Conservation (phyloP, 2,329 filamentous ascomycete species). For the Endothia cerciana region DNA sequence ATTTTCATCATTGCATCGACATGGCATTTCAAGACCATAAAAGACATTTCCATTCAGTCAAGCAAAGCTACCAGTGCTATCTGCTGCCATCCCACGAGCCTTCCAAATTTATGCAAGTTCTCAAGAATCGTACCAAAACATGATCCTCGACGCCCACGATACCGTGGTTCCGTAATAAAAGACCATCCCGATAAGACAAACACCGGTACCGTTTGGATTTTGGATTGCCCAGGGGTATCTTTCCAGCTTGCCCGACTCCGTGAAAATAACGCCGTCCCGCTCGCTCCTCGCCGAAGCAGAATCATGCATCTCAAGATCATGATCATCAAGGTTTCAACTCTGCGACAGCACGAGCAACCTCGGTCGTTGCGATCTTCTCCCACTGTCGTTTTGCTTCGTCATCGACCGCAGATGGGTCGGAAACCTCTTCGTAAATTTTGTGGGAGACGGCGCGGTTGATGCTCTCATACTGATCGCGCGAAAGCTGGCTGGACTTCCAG, state of each 20-base stretch:
- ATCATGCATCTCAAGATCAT: slow-evolving; percentile 31
- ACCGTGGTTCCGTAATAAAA: slow-evolving; percentile 19
- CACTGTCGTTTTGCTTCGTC: slow-evolving; percentile 69
- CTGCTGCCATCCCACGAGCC: slow-evolving; percentile 17
- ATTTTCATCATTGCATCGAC: slow-evolving; percentile 10
- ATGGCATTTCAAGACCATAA: slow-evolving; percentile 4
- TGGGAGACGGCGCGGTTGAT: slow-evolving; percentile 92
- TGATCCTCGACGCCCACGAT: slow-evolving; percentile 21
- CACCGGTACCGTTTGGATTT: slow-evolving; percentile 18
- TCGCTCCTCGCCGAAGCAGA: slow-evolving; percentile 25
- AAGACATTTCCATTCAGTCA: slow-evolving; percentile 19
- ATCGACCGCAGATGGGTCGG: slow-evolving; percentile 61
- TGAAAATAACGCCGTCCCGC: slow-evolving; percentile 30
- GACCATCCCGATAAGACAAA: slow-evolving; percentile 20
- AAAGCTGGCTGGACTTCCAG: slow-evolving; percentile 78
- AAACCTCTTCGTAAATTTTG: slow-evolving; percentile 76
- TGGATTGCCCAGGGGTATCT: slow-evolving; percentile 33
- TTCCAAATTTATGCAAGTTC: slow-evolving; percentile 20
- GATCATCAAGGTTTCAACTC: slow-evolving; percentile 52
- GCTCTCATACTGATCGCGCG: slow-evolving; percentile 85
- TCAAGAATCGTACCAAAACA: slow-evolving; percentile 10
- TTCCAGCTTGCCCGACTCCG: slow-evolving; percentile 31
- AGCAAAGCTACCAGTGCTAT: slow-evolving; percentile 21
- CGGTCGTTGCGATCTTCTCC: slow-evolving; percentile 75
- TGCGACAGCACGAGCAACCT: slow-evolving; percentile 77